Conservation (phyloP, 2,329 filamentous ascomycete genomes). For the Dactylellina cionopaga region DNA sequence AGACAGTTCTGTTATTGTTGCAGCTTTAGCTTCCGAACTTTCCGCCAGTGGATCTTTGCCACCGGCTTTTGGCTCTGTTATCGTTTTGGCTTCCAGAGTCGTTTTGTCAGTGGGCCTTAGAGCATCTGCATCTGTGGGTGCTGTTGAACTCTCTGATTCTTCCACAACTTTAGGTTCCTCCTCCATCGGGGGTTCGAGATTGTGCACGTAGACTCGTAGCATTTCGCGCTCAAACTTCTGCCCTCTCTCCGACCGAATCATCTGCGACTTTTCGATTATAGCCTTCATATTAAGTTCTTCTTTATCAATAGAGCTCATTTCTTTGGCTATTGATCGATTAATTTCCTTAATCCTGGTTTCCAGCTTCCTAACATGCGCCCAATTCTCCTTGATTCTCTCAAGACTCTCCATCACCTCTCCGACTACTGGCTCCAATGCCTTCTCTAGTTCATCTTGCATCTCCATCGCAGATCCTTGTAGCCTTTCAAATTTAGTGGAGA, state of each 20-base stretch:
- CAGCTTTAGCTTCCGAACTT: background rate
- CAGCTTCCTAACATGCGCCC: background rate
- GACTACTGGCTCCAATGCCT: conserved; percentile 8
- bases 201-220: conserved; percentile 6
- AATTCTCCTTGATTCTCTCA: conserved; percentile 11
- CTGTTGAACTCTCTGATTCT: background rate
- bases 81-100: background rate
- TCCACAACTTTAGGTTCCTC: background rate
- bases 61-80: background rate
- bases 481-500: conserved; percentile 12
- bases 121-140: background rate
- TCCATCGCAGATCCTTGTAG: conserved; percentile 13
- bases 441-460: conserved; percentile 28
- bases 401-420: conserved; percentile 9
- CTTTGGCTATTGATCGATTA: background rate
- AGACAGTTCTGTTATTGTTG: background rate
- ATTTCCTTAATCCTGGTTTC: conserved; percentile 24
- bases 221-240: conserved; percentile 6
- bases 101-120: background rate
- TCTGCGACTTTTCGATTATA: background rate
- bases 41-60: no score
- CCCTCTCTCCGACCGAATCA: conserved; percentile 16
- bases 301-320: background rate
- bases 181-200: background rate
- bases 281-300: conserved; percentile 20